Conservation (phyloP, 305 asterid species). For the Solanum hybrid region DNA sequence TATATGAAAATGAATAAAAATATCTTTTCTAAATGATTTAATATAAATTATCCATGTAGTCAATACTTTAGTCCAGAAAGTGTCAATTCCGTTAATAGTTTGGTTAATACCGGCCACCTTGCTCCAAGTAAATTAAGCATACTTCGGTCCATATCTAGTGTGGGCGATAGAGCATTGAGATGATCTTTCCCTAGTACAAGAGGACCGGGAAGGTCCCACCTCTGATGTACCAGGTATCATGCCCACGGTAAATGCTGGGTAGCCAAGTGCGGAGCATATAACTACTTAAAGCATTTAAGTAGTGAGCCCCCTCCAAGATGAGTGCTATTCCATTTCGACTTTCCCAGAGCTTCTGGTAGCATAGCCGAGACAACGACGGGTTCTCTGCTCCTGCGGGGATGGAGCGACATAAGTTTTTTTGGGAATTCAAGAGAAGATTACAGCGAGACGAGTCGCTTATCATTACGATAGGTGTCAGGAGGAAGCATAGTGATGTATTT, state of each 20-base stretch:
- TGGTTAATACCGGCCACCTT: background rate
- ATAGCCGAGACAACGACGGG: background rate
- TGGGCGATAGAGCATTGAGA: background rate
- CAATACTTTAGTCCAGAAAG: background rate
- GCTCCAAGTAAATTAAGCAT: background rate
- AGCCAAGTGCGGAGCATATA: background rate
- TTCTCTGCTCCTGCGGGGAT: background rate
- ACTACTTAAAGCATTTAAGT: no score
- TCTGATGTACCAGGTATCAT: background rate
- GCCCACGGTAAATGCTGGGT: background rate
- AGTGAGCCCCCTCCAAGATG: background rate
- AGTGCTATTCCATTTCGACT: no score
- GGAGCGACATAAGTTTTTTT: background rate
- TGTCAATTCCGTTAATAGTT: no score
- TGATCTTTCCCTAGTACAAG: background rate
- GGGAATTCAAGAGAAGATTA: background rate
- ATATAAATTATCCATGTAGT: background rate
- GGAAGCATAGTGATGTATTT: background rate
- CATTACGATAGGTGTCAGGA: background rate
- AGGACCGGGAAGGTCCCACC: background rate
- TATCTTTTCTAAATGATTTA: no score
- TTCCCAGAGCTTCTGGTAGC: background rate
- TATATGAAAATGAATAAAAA: no score
- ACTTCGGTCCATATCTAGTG: background rate
- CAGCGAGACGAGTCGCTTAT: background rate